These are phyloP conservation scores for Penicillium taxi DNA, from an alignment of 495 filamentous ascomycete species.

Conservation along the genomic window DNA sequence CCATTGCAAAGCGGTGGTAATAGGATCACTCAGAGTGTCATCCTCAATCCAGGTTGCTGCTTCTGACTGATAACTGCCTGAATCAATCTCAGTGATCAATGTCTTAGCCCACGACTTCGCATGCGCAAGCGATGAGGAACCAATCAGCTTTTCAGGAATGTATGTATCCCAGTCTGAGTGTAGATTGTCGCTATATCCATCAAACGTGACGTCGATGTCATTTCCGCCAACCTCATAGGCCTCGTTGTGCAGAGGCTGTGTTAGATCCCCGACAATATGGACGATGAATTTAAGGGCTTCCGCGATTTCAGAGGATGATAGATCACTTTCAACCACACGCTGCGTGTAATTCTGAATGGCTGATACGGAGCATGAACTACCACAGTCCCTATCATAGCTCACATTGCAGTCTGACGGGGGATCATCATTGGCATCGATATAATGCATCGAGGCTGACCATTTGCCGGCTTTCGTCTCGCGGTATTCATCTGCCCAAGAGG, in stretches of 20 bases:
- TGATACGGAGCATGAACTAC: slow-evolving; percentile 44
- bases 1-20: slow-evolving; percentile 42
- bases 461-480: slow-evolving; percentile 44
- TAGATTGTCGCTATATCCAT: slow-evolving; percentile 48
- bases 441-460: slow-evolving; percentile 50
- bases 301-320: slow-evolving; percentile 7
- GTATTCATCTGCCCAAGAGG: slow-evolving; percentile 56
- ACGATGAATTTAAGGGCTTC: slow-evolving; percentile 47
- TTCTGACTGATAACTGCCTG: slow-evolving; percentile 37
- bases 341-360: slow-evolving; percentile 54
- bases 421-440: slow-evolving; percentile 56
- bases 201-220: slow-evolving; percentile 48
- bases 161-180: slow-evolving; percentile 59
- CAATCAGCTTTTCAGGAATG: slow-evolving; percentile 51
- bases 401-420: slow-evolving; percentile 52
- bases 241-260: slow-evolving; percentile 58
- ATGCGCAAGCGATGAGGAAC: slow-evolving; percentile 26
- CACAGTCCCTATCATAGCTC: slow-evolving; percentile 50
- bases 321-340: slow-evolving; percentile 16
- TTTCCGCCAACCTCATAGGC: slow-evolving; percentile 51
- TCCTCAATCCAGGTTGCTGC: slow-evolving; percentile 44
- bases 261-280: slow-evolving; percentile 54
- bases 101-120: slow-evolving; percentile 27
- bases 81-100: slow-evolving; percentile 36
- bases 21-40: slow-evolving; percentile 28